Percentiles rank a stretch among this genome's conserved stretches.
These are phyloP conservation scores for Rosellinia necatrix DNA, from an alignment of 2,329 filamentous ascomycete species.

Conservation along the genomic window DNA sequence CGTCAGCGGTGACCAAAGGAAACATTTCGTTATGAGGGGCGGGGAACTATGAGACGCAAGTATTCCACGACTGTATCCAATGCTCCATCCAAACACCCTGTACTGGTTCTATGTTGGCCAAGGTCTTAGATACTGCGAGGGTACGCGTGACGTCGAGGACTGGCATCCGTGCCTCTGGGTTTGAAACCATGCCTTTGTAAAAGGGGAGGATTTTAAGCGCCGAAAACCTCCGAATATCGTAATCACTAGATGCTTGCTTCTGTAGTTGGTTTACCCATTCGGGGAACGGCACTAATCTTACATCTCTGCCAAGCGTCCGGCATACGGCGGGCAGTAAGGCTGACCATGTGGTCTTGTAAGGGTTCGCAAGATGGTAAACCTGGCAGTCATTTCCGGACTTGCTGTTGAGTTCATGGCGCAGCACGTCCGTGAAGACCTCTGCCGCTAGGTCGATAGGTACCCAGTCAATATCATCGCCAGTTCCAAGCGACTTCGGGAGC, in stretches of 20 bases:
- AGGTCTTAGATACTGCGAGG: background rate
- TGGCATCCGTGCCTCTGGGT: background rate
- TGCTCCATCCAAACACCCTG: slow-evolving; percentile 14
- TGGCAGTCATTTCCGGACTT: background rate
- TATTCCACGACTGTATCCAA: slow-evolving; percentile 4
- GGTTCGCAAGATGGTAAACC: slow-evolving; percentile 8
- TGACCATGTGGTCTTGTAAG: slow-evolving; percentile 1
- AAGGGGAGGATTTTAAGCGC: slow-evolving; percentile 10
- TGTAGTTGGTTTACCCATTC: slow-evolving; percentile 4
- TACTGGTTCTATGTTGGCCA: background rate
- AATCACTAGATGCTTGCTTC: background rate
- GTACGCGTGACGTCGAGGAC: background rate
- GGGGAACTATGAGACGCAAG: background rate
- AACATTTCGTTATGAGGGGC: background rate
- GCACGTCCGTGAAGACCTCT: background rate
- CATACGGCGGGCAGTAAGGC: slow-evolving; percentile 1
- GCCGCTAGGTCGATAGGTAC: slow-evolving; percentile 26
- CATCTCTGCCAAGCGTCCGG: background rate
- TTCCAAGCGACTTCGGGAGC: slow-evolving; percentile 9
- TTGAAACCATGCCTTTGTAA: background rate
- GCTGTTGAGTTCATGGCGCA: background rate
- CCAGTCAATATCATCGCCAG: slow-evolving; percentile 28
- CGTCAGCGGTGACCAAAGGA: background rate
- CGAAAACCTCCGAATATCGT: background rate
- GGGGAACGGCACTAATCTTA: background rate